Percentiles rank a stretch among this genome's conserved stretches.
Evolutionary conservation across 108 stramenopile species (phyloP).

Genomic region (Skeletonema costatum): DNA sequence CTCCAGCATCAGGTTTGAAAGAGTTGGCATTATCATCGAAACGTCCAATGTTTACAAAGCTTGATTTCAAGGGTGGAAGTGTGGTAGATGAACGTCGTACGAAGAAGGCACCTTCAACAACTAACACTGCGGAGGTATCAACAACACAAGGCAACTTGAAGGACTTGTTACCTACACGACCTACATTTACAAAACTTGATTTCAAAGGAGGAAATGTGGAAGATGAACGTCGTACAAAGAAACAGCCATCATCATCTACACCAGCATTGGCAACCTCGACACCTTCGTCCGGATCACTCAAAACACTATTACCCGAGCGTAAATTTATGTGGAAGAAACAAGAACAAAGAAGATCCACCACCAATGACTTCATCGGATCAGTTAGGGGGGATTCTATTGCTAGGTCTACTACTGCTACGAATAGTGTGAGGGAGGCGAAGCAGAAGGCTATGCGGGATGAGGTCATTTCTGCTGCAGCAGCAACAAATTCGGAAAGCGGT

Average conservation of each 20-base stretch:
- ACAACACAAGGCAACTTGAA: neutral
- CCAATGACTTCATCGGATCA: neutral
- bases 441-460: conserved; percentile 2
- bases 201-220: conserved; percentile 25
- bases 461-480: neutral
- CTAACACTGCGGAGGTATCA: neutral
- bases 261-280: neutral
- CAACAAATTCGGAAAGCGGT: neutral
- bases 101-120: neutral
- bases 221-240: conserved; percentile 30
- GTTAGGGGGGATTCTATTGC: neutral
- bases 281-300: neutral
- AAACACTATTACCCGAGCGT: neutral
- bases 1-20: conserved; percentile 17
- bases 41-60: conserved; percentile 10
- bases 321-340: conserved; percentile 2
- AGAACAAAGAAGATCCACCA: neutral
- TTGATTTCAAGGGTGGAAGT: neutral
- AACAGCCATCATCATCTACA: neutral
- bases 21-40: conserved; percentile 14
- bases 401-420: neutral
- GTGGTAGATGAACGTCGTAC: conserved; percentile 1
- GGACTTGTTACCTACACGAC: conserved; percentile 15
- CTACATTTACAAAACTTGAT: conserved; percentile 36
- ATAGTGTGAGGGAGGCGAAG: conserved; percentile 1